phyloP scores from a whole-genome alignment of 179 eudicot genomes.

The Nepenthes alata region DNA sequence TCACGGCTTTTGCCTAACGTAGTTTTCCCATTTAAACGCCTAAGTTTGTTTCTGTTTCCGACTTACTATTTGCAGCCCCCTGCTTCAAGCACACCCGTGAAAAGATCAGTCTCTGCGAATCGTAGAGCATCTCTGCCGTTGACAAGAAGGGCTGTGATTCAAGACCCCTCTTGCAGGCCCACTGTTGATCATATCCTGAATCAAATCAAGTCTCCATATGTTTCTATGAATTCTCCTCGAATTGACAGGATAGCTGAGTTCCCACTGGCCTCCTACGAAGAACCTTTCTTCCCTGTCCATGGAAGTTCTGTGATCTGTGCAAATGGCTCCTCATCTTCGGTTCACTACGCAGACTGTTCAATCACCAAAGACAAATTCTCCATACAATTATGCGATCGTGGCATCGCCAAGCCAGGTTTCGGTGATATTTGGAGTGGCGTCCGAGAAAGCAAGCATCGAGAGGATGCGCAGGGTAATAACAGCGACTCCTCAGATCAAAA shows the following conservation, averaged over 20 bases:
- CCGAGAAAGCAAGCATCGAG: slow-evolving; percentile 18
- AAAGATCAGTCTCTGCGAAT: slow-evolving; percentile 32
- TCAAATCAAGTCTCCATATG: slow-evolving; percentile 49
- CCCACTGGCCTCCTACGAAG: slow-evolving; percentile 52
- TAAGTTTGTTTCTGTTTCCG: not conserved
- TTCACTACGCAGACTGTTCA: slow-evolving; percentile 30
- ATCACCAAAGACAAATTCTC: slow-evolving; percentile 77
- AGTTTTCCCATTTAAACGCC: not conserved
- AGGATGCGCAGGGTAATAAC: slow-evolving; percentile 7
- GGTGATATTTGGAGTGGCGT: slow-evolving; percentile 27
- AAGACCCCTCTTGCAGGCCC: slow-evolving; percentile 31
- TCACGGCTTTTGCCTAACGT: no score
- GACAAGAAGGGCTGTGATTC: slow-evolving; percentile 19
- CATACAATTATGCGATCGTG: slow-evolving; percentile 36
- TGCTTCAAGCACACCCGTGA: slow-evolving; percentile 33
- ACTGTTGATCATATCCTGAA: slow-evolving; percentile 23
- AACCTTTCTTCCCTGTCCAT: slow-evolving; percentile 32
- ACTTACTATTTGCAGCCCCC: slow-evolving; percentile 43
- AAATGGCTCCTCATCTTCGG: slow-evolving; percentile 37
- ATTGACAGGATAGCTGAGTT: slow-evolving; percentile 73
- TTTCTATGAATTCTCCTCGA: slow-evolving; percentile 79
- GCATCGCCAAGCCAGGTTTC: slow-evolving; percentile 24
- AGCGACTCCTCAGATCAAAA: slow-evolving; percentile 48
- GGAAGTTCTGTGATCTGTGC: slow-evolving; percentile 25
- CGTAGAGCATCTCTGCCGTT: slow-evolving; percentile 68